A percentile compares a stretch with the other conserved stretches of the same genome.
Conservation (phyloP, 768 basidiomycete species). For the Russula vinacea region DNA sequence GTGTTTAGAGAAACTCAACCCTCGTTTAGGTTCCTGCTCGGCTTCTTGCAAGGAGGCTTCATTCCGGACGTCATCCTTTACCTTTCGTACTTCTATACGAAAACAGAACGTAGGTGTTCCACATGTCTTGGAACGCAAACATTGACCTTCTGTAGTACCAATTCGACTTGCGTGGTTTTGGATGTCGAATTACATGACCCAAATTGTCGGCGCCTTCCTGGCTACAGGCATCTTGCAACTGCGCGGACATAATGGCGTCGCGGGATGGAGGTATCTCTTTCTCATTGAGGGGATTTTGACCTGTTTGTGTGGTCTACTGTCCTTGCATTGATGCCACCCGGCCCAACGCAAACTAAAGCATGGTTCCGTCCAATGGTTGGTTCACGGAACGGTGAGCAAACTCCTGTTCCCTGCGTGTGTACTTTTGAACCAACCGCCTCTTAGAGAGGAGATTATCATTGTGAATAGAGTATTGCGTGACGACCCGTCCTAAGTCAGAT, state of each 20-base stretch:
- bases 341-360: constrained; percentile 5
- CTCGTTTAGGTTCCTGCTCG: neutral
- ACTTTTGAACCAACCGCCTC: neutral
- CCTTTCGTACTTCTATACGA: constrained; percentile 7
- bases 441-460: constrained; percentile 5
- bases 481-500: constrained; percentile 32
- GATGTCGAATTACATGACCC: neutral
- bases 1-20: neutral
- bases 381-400: constrained; percentile 3
- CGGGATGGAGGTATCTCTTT: constrained; percentile 3
- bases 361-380: constrained; percentile 3
- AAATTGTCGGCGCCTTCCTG: constrained; percentile 2
- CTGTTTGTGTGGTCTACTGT: constrained; percentile 1
- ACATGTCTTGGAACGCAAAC: neutral
- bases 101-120: constrained; percentile 2
- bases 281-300: constrained; percentile 4
- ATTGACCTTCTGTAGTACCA: neutral
- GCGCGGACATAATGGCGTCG: neutral
- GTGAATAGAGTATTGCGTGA: constrained; percentile 5
- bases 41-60: constrained; percentile 1
- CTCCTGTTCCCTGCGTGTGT: neutral
- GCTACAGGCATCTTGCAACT: neutral
- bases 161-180: constrained; percentile 9
- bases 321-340: constrained; percentile 7
- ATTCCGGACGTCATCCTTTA: constrained; percentile 1